Evolutionary conservation across 495 filamentous ascomycete species (phyloP).

Genomic region (Tuber magnatum): DNA sequence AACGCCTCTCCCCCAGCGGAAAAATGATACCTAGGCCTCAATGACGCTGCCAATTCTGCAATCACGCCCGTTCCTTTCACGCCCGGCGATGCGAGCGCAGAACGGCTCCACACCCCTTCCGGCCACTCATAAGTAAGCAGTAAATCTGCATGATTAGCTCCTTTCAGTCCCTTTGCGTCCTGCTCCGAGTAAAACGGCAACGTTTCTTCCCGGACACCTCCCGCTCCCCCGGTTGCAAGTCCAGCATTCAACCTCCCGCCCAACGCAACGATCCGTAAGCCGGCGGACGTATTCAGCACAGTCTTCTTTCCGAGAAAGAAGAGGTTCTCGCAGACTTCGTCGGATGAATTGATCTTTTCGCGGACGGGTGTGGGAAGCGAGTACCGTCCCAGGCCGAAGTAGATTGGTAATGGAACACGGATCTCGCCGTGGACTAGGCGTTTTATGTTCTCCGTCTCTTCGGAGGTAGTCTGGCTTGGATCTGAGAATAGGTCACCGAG

Average conservation of each 20-base stretch:
- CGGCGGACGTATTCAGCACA: conserved; percentile 79
- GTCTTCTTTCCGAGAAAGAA: conserved; percentile 80
- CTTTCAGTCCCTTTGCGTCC: conserved; percentile 68
- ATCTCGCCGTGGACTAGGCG: conserved; percentile 62
- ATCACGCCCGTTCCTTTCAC: conserved; percentile 49
- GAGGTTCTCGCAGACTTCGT: conserved; percentile 80
- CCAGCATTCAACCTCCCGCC: conserved; percentile 60
- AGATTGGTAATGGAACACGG: conserved; percentile 67
- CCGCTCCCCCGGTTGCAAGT: conserved; percentile 49
- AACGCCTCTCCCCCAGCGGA: conserved; percentile 59
- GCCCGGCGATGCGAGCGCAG: conserved; percentile 42
- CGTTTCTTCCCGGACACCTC: conserved; percentile 45
- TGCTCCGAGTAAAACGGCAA: conserved; percentile 62
- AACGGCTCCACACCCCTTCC: conserved; percentile 52
- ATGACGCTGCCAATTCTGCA: conserved; percentile 62
- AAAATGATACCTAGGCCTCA: conserved; percentile 88
- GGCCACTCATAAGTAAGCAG: conserved; percentile 85
- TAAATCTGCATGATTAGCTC: conserved; percentile 71
- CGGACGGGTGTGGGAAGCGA: conserved; percentile 61
- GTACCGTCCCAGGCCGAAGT: conserved; percentile 69
- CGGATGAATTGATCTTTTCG: conserved; percentile 62
- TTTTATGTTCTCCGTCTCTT: conserved; percentile 30
- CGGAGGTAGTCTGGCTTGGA: conserved; percentile 30
- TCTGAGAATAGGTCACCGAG: conserved; percentile 69
- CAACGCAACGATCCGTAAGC: conserved; percentile 71